A percentile compares a stretch with the other conserved stretches of the same genome.
Conservation (phyloP, 225 moss, liverwort and hornwort genomes). For the Thuidium tamariscinum region DNA sequence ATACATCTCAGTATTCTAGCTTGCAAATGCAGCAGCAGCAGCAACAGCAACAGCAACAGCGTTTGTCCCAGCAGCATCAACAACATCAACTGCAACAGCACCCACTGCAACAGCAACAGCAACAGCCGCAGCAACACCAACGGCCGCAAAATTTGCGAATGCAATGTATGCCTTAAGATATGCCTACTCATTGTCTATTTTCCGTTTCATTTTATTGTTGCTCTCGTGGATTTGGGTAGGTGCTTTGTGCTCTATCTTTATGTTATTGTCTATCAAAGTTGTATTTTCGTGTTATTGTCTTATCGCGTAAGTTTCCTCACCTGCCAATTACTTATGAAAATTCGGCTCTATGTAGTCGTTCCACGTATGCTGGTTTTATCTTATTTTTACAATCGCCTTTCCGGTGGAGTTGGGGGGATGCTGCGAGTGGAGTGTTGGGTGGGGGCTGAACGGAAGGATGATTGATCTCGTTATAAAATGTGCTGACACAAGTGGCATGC, state of each 20-base stretch:
- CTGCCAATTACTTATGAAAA: not conserved
- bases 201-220: not conserved
- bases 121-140: slow-evolving; percentile 31
- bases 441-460: not conserved
- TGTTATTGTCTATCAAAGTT: not conserved
- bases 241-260: not conserved
- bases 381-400: not conserved
- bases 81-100: slow-evolving; percentile 19
- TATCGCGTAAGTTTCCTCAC: not conserved
- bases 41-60: not conserved
- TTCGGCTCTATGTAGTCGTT: not conserved
- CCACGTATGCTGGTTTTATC: not conserved
- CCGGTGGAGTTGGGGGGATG: not conserved
- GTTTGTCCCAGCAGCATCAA: slow-evolving; percentile 43
- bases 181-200: not conserved
- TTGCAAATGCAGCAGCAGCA: slow-evolving; percentile 62
- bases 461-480: not conserved
- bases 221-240: not conserved
- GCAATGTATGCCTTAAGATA: slow-evolving; percentile 36
- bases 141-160: slow-evolving; percentile 55
- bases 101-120: slow-evolving; percentile 17
- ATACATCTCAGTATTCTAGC: slow-evolving; percentile 58
- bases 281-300: not conserved
- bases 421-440: not conserved
- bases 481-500: not conserved